These are phyloP conservation scores for Nematodospora anomalae DNA, from an alignment of 1,139 yeast genomes.

Conservation along the genomic window DNA sequence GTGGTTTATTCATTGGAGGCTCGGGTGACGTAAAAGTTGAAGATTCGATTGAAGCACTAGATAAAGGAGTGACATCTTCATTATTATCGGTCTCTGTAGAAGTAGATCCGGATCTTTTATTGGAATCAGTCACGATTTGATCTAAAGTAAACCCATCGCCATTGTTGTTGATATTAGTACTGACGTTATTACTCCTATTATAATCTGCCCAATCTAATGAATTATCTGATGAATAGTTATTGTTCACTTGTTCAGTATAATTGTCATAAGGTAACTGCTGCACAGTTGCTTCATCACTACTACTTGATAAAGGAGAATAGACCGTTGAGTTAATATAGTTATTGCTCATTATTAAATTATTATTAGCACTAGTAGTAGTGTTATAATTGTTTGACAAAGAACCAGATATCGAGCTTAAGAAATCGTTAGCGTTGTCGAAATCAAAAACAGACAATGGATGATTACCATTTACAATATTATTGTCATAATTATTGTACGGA, in stretches of 20 bases:
- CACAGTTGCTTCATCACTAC: constrained; percentile 12
- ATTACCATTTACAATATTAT: background rate
- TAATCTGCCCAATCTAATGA: constrained; percentile 11
- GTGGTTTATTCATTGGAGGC: constrained; percentile 14
- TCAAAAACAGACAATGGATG: constrained; percentile 20
- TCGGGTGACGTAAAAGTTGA: constrained; percentile 39
- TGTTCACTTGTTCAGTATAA: constrained; percentile 7
- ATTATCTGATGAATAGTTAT: constrained; percentile 12
- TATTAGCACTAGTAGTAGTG: background rate
- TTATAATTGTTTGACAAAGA: constrained; percentile 12
- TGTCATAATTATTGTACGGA: background rate
- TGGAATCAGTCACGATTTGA: constrained; percentile 6
- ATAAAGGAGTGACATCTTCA: constrained; percentile 23
- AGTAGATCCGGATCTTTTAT: constrained; percentile 12
- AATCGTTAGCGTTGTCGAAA: constrained; percentile 38
- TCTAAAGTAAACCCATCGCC: constrained; percentile 5
- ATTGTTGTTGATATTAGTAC: constrained; percentile 3
- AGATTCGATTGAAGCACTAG: constrained; percentile 26
- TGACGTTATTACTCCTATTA: constrained; percentile 2
- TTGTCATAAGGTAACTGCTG: constrained; percentile 2
- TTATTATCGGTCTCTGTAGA: constrained; percentile 12
- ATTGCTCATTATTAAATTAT: background rate
- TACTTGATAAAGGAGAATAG: constrained; percentile 13
- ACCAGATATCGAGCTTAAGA: constrained; percentile 34
- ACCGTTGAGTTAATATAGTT: constrained; percentile 8